Percentiles rank a stretch among this genome's conserved stretches.
Conservation (phyloP, 2,329 filamentous ascomycete species). For the Lasiodiplodia hormozganensis region DNA sequence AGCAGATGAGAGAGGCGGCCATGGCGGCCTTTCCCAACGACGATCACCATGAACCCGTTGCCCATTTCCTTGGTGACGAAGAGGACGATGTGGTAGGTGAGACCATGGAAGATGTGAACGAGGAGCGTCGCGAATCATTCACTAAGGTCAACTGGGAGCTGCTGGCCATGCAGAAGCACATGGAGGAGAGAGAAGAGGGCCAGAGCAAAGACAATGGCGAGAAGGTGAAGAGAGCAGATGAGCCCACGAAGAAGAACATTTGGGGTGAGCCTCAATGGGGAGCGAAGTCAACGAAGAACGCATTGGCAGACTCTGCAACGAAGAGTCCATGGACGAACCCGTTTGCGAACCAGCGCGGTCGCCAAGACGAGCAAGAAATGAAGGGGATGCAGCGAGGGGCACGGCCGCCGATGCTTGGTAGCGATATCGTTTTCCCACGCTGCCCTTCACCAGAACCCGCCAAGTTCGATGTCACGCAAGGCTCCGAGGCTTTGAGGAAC, state of each 20-base stretch:
- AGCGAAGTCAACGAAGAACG: conserved; percentile 4
- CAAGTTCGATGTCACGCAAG: conserved; percentile 79
- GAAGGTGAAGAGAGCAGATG: conserved; percentile 39
- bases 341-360: conserved; percentile 36
- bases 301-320: conserved; percentile 11
- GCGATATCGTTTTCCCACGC: conserved; percentile 78
- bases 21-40: conserved; percentile 78
- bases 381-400: conserved; percentile 65
- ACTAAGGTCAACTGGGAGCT: conserved; percentile 75
- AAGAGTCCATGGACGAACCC: conserved; percentile 50
- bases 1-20: conserved; percentile 78
- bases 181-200: conserved; percentile 58
- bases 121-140: conserved; percentile 63
- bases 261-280: conserved; percentile 49
- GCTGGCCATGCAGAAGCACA: conserved; percentile 80
- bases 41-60: conserved; percentile 71
- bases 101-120: conserved; percentile 53
- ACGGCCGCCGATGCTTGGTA: conserved; percentile 86
- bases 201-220: conserved; percentile 37
- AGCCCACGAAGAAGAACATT: conserved; percentile 32
- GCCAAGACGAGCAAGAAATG: conserved; percentile 49
- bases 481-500: conserved; percentile 56
- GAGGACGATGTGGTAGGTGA: conserved; percentile 49
- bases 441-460: conserved; percentile 85
- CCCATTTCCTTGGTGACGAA: conserved; percentile 74